Conservation (phyloP, 164 flowering plant species). For the Nymphaea thermarum region DNA sequence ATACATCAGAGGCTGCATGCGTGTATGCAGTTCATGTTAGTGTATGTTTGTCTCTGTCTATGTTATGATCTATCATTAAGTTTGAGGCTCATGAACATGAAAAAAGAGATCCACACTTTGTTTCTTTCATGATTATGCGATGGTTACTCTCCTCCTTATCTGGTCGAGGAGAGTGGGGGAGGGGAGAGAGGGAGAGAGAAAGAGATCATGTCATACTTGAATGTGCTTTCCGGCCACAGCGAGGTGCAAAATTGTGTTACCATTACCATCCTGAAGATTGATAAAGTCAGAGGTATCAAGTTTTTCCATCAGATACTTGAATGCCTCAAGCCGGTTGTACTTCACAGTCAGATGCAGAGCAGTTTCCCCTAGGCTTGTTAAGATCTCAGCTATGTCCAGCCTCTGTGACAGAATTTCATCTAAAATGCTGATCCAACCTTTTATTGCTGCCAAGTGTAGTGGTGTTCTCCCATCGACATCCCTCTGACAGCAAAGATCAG, state of each 20-base stretch:
- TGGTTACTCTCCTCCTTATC: too few relatives aligned
- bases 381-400: not conserved
- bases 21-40: not conserved
- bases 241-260: not conserved
- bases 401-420: not conserved
- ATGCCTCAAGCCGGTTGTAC: not conserved
- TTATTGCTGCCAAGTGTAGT: not conserved
- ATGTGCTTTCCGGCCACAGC: not conserved
- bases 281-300: not conserved
- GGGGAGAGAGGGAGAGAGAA: not conserved
- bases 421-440: not conserved
- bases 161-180: not conserved
- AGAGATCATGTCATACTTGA: not conserved
- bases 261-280: not conserved
- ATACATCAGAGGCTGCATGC: not conserved
- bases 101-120: not conserved
- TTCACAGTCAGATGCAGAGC: conserved; percentile 1
- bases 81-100: not conserved
- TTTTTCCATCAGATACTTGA: not conserved
- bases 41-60: too few relatives aligned
- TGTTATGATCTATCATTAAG: not conserved
- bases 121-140: too few relatives aligned
- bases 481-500: not conserved
- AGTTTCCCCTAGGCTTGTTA: not conserved
- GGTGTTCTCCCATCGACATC: not conserved